Evolutionary conservation across 2,329 filamentous ascomycete genomes (phyloP).

Genomic region (Paramyrothecium sp.): DNA sequence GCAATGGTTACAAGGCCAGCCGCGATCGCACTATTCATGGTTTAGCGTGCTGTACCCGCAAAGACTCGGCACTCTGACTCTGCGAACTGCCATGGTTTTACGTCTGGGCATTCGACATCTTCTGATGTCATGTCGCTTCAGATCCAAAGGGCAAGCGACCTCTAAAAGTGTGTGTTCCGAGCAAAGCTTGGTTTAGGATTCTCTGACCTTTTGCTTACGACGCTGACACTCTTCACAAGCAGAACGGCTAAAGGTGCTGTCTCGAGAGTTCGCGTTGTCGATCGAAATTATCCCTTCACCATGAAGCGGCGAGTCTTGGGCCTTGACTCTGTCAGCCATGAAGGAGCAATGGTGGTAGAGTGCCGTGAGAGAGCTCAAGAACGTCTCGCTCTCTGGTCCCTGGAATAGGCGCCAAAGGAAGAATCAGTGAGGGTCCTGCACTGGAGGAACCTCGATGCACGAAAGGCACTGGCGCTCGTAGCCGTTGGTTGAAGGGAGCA

Average conservation of each 20-base stretch:
- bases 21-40: constrained; percentile 31
- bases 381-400: too few relatives aligned
- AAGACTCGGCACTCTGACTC: too few relatives aligned
- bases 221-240: constrained; percentile 43
- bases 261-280: constrained; percentile 2
- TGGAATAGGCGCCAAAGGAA: too few relatives aligned
- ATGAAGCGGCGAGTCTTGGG: neutral
- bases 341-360: neutral
- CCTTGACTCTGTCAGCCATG: neutral
- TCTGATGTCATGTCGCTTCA: neutral
- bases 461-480: too few relatives aligned
- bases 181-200: neutral
- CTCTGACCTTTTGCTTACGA: constrained; percentile 35
- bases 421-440: too few relatives aligned
- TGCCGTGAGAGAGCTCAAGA: too few relatives aligned
- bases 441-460: too few relatives aligned
- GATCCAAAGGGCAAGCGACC: neutral
- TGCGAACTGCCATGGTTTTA: neutral
- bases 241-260: constrained; percentile 18
- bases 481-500: too few relatives aligned
- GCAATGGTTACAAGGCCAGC: constrained; percentile 39
- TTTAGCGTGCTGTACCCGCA: constrained; percentile 6
- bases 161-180: neutral
- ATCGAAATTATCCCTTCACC: neutral
- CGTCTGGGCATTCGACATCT: neutral